Percentiles rank a stretch among this genome's conserved stretches.
phyloP scores from a whole-genome alignment of 768 basidiomycete species.

The Panus rudis region DNA sequence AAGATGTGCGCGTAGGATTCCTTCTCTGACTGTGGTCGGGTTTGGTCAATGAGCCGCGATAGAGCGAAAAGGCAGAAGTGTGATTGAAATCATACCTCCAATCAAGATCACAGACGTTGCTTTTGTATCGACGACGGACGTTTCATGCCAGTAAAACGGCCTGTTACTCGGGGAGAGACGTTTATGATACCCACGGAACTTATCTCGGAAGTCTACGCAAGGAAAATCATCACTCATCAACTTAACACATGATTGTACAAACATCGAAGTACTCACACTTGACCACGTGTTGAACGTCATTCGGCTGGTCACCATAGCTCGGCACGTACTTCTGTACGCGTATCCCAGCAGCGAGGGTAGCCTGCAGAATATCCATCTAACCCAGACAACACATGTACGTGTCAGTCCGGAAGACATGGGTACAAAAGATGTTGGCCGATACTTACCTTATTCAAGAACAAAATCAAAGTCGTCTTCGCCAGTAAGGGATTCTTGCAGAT shows the following conservation, averaged over 20 bases:
- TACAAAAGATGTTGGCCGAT: constrained; percentile 6
- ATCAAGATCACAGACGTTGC: constrained; percentile 32
- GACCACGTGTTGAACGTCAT: constrained; percentile 52
- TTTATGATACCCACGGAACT: constrained; percentile 55
- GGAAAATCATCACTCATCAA: constrained; percentile 3
- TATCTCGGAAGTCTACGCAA: constrained; percentile 57
- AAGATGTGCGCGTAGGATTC: constrained; percentile 28
- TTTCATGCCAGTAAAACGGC: constrained; percentile 62
- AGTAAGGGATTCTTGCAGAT: constrained; percentile 61
- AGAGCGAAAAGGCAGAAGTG: neutral
- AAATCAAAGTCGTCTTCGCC: constrained; percentile 52
- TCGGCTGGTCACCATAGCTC: constrained; percentile 50
- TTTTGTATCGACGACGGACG: constrained; percentile 50
- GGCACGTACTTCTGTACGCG: constrained; percentile 54
- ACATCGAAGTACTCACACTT: constrained; percentile 41
- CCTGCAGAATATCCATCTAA: constrained; percentile 50
- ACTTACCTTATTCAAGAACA: constrained; percentile 70
- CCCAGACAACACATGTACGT: constrained; percentile 10
- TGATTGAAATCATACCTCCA: constrained; percentile 20
- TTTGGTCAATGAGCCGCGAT: neutral
- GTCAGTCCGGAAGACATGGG: neutral
- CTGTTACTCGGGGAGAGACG: constrained; percentile 49
- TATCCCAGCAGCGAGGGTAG: constrained; percentile 50
- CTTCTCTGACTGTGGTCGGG: constrained; percentile 32
- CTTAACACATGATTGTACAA: neutral